Percentiles rank a stretch among this genome's conserved stretches.
phyloP scores from a whole-genome alignment of 116 monocot genomes.

The Dioscorea cayenensis region DNA sequence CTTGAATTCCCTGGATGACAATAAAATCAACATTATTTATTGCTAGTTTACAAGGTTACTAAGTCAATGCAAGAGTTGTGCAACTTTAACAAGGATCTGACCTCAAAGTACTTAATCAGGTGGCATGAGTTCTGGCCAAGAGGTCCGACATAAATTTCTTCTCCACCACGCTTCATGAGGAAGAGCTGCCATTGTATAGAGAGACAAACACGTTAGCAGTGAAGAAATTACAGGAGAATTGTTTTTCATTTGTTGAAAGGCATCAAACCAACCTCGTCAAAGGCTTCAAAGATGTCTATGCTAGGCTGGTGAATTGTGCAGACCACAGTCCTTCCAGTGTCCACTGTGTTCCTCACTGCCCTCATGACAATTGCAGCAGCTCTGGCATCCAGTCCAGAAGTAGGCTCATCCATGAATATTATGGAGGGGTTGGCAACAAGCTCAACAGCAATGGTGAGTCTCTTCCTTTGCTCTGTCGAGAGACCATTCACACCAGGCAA shows the following conservation, averaged over 20 bases:
- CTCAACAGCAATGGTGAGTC: constrained; percentile 62
- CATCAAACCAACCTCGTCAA: constrained; percentile 53
- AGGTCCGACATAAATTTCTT: constrained; percentile 1
- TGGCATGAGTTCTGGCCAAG: not conserved
- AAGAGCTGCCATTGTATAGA: not conserved
- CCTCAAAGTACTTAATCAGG: constrained; percentile 3
- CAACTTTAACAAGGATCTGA: not conserved
- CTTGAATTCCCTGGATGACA: constrained; percentile 26
- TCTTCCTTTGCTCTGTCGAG: constrained; percentile 57
- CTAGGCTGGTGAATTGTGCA: constrained; percentile 60
- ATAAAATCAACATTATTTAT: not conserved
- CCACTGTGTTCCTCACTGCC: constrained; percentile 51
- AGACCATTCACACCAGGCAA: constrained; percentile 65
- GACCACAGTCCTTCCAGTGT: constrained; percentile 46
- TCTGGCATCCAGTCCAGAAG: constrained; percentile 60
- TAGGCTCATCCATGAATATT: constrained; percentile 75
- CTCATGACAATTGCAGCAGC: constrained; percentile 63
- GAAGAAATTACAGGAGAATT: not conserved
- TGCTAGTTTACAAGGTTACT: not conserved
- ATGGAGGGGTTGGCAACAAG: constrained; percentile 64
- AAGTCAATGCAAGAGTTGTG: too few relatives aligned
- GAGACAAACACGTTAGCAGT: not conserved
- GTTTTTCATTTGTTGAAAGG: not conserved
- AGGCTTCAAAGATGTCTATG: constrained; percentile 57
- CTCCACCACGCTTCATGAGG: constrained; percentile 11